A percentile compares a stretch with the other conserved stretches of the same genome.
These are phyloP conservation scores for Penicillium griseofulvum DNA, from an alignment of 2,329 filamentous ascomycete species.

Conservation along the genomic window DNA sequence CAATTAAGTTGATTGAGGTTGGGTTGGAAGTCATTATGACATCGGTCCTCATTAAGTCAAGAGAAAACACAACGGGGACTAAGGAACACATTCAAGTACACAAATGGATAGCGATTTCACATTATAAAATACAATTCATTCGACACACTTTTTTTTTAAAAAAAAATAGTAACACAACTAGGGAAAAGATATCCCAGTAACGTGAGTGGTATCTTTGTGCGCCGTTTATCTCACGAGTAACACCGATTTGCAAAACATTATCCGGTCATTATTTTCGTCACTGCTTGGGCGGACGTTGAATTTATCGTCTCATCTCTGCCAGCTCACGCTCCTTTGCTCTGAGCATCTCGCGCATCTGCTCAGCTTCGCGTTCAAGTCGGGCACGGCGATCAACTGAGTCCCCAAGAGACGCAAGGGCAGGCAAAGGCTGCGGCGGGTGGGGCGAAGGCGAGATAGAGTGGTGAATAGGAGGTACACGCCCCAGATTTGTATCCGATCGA, in stretches of 20 bases:
- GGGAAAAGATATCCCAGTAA: slow-evolving; percentile 14
- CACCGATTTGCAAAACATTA: slow-evolving; percentile 10
- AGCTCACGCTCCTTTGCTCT: slow-evolving; percentile 72
- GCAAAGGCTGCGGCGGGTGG: slow-evolving; percentile 28
- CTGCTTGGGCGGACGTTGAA: slow-evolving; percentile 4
- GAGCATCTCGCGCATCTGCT: slow-evolving; percentile 70
- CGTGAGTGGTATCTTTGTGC: slow-evolving; percentile 22
- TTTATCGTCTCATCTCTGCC: slow-evolving; percentile 49
- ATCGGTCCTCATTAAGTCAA: not conserved
- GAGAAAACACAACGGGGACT: not conserved
- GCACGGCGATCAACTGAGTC: slow-evolving; percentile 62
- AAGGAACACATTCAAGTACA: not conserved
- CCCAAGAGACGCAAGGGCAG: slow-evolving; percentile 48
- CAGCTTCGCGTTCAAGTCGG: slow-evolving; percentile 68
- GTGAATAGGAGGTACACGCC: slow-evolving; percentile 31
- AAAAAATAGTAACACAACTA: slow-evolving; percentile 16
- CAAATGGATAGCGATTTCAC: not conserved
- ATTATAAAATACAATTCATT: slow-evolving; percentile 10
- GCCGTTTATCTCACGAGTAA: slow-evolving; percentile 10
- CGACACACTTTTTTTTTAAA: slow-evolving; percentile 4
- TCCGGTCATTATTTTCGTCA: slow-evolving; percentile 24
- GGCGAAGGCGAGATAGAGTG: slow-evolving; percentile 22
- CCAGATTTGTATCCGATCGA: slow-evolving; percentile 42
- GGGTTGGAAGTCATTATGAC: not conserved
- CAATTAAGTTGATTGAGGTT: not conserved